Evolutionary conservation across 805 yeast species (phyloP).

Genomic region (Cyberlindnera euphorbiiphila): DNA sequence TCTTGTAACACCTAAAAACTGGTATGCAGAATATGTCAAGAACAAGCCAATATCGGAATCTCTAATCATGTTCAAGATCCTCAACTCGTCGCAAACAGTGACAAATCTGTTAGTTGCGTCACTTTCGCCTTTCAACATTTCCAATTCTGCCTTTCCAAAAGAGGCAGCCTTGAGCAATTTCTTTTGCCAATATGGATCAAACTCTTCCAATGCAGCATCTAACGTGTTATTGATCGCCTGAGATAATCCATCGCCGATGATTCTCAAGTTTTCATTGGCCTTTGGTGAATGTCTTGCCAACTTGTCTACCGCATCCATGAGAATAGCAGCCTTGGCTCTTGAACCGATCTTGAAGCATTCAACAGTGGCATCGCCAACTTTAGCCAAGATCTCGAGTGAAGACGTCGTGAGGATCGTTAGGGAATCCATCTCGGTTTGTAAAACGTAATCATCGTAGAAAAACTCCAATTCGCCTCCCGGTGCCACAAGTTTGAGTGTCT

Average conservation of each 20-base stretch:
- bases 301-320: constrained; percentile 73
- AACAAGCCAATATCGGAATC: constrained; percentile 63
- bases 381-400: constrained; percentile 56
- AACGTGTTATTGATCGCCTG: constrained; percentile 71
- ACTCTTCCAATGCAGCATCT: constrained; percentile 71
- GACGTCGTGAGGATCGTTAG: constrained; percentile 53
- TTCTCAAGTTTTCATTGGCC: constrained; percentile 70
- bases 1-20: constrained; percentile 48
- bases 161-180: constrained; percentile 73
- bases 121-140: constrained; percentile 26
- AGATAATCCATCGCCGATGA: constrained; percentile 46
- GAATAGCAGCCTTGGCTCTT: constrained; percentile 72
- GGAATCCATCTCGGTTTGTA: constrained; percentile 64
- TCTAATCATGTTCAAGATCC: constrained; percentile 69
- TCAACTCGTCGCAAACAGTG: constrained; percentile 53
- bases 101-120: constrained; percentile 52
- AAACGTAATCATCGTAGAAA: constrained; percentile 39
- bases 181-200: constrained; percentile 77
- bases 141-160: constrained; percentile 67
- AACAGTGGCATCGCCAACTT: constrained; percentile 54
- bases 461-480: constrained; percentile 58
- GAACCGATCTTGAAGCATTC: constrained; percentile 81
- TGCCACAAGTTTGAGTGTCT: constrained; percentile 66
- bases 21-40: constrained; percentile 55
- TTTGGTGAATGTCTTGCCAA: constrained; percentile 67